Conservation (phyloP, 352 stramenopile species). For the Pythium dissimile region DNA sequence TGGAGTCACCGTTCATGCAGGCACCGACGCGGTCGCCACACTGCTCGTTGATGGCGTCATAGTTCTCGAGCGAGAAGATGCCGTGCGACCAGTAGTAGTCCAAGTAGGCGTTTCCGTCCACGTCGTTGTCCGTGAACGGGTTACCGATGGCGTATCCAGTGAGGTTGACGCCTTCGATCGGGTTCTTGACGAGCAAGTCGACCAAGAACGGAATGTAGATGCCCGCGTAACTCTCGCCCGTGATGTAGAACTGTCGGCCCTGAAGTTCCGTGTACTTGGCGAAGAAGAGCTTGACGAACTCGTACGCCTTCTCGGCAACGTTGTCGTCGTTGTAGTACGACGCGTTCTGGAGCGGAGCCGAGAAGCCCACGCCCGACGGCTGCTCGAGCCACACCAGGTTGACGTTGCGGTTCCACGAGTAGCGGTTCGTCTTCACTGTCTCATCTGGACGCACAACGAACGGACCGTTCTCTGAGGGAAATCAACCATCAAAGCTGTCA, state of each 20-base stretch:
- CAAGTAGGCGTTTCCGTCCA: constrained; percentile 57
- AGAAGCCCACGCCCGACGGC: constrained; percentile 72
- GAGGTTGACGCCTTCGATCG: constrained; percentile 64
- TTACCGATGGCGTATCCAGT: constrained; percentile 80
- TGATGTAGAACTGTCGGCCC: constrained; percentile 78
- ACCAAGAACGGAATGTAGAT: constrained; percentile 91
- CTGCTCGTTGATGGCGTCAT: constrained; percentile 50
- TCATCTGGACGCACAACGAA: constrained; percentile 62
- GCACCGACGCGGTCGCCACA: constrained; percentile 55
- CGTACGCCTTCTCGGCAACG: constrained; percentile 71
- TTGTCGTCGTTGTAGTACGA: constrained; percentile 83
- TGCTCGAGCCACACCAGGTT: constrained; percentile 82
- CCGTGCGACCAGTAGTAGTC: constrained; percentile 87
- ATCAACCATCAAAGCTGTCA: too few species aligned
- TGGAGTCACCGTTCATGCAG: constrained; percentile 51
- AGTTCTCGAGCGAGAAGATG: constrained; percentile 76
- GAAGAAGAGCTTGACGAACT: constrained; percentile 74
- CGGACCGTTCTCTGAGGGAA: constrained; percentile 54
- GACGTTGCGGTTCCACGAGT: constrained; percentile 75
- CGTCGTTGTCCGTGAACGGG: constrained; percentile 34
- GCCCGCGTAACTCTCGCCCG: constrained; percentile 80
- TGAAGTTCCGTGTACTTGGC: constrained; percentile 67
- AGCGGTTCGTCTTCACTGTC: constrained; percentile 57
- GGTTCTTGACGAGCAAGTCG: constrained; percentile 61
- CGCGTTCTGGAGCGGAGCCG: constrained; percentile 43